phyloP scores from a whole-genome alignment of 2,329 filamentous ascomycete species.

The Fusarium palustre region DNA sequence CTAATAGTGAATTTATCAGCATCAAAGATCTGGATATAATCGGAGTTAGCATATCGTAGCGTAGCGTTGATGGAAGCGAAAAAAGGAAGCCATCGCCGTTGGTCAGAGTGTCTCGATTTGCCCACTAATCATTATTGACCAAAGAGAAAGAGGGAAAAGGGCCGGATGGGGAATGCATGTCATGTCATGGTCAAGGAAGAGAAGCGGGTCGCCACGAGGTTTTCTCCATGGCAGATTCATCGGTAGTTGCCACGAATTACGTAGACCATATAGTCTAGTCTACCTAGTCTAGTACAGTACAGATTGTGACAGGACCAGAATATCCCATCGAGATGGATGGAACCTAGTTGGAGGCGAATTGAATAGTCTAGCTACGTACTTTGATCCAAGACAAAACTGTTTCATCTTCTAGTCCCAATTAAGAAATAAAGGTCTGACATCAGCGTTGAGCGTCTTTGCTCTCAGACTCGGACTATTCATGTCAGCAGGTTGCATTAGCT shows the following conservation, averaged over 20 bases:
- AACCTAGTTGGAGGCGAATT: background rate
- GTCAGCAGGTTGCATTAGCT: constrained; percentile 45
- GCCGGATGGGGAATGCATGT: constrained; percentile 3
- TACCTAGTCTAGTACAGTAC: too few relatives aligned
- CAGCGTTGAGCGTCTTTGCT: background rate
- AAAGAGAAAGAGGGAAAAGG: background rate
- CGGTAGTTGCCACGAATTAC: constrained; percentile 6
- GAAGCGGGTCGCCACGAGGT: constrained; percentile 31
- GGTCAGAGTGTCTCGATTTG: background rate
- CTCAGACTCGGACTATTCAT: constrained; percentile 16
- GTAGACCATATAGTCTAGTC: background rate
- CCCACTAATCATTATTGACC: constrained; percentile 4
- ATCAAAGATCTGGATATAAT: constrained; percentile 20
- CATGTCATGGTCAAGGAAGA: background rate
- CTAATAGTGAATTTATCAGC: constrained; percentile 35
- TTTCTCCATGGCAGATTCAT: constrained; percentile 1
- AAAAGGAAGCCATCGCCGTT: constrained; percentile 36
- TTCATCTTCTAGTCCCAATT: too few relatives aligned
- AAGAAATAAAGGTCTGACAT: constrained; percentile 40
- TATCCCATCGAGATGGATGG: background rate
- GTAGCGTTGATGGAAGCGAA: background rate
- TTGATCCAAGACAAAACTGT: background rate
- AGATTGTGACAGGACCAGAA: background rate
- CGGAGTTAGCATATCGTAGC: constrained; percentile 17
- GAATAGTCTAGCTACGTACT: background rate